A percentile compares a stretch with the other conserved stretches of the same genome.
Conservation (phyloP, 768 basidiomycete genomes). For the Lentinula guzmanii region DNA sequence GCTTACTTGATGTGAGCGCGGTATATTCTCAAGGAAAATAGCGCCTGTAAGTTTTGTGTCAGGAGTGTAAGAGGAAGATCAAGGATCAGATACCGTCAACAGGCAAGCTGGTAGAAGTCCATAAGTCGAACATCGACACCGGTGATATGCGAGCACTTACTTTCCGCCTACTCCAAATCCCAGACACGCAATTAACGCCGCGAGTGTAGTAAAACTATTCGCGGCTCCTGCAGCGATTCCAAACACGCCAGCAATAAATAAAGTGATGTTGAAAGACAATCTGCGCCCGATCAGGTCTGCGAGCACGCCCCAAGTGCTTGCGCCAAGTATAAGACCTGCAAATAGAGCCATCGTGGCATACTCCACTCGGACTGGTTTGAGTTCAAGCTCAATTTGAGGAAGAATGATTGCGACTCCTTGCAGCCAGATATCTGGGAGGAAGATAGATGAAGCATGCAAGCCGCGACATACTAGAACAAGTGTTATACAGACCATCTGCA, state of each 20-base stretch:
- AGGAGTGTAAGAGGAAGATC: background rate
- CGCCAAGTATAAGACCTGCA: conserved; percentile 43
- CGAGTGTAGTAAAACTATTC: conserved; percentile 31
- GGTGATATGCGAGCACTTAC: conserved; percentile 28
- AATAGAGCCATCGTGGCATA: conserved; percentile 42
- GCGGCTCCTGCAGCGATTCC: conserved; percentile 44
- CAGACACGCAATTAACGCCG: conserved; percentile 31
- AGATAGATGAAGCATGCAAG: background rate
- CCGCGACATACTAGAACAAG: background rate
- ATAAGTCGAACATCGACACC: conserved; percentile 3
- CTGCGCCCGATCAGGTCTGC: conserved; percentile 44
- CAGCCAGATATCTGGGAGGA: conserved; percentile 32
- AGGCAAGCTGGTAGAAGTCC: conserved; percentile 25
- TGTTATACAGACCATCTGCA: conserved; percentile 36
- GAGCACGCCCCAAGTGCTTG: conserved; percentile 41
- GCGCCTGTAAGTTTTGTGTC: conserved; percentile 21
- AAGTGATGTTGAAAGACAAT: conserved; percentile 32
- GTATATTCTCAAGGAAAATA: conserved; percentile 39
- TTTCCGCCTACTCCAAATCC: conserved; percentile 50
- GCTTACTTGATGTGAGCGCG: conserved; percentile 36
- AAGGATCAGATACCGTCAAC: conserved; percentile 31
- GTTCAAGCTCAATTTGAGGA: conserved; percentile 34
- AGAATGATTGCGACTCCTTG: conserved; percentile 43
- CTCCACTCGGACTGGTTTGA: conserved; percentile 36
- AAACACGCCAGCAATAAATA: conserved; percentile 35